Evolutionary conservation across 2,329 filamentous ascomycete species (phyloP).

Genomic region (Scortechinia acanthostroma): DNA sequence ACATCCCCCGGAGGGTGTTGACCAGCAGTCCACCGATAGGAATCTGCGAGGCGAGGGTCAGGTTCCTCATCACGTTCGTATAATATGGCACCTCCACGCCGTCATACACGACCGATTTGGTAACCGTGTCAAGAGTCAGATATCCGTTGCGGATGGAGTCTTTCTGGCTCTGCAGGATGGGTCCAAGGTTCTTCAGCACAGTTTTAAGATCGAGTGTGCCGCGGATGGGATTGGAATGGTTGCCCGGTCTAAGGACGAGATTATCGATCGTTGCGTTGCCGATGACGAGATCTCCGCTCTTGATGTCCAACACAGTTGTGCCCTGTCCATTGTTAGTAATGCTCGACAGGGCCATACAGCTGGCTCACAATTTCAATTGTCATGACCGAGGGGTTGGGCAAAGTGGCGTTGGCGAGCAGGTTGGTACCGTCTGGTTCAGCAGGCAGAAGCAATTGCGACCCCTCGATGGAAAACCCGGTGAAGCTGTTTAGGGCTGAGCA

Average conservation of each 20-base stretch:
- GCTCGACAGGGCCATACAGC: no score
- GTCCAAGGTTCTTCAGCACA: constrained; percentile 10
- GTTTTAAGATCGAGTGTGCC: constrained; percentile 12
- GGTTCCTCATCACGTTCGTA: background rate
- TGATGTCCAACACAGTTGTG: constrained; percentile 18
- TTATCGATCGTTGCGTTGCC: constrained; percentile 12
- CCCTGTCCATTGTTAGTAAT: constrained; percentile 9
- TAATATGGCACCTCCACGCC: background rate
- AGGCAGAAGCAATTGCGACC: constrained; percentile 7
- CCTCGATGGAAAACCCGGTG: constrained; percentile 7
- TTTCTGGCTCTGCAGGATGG: constrained; percentile 11
- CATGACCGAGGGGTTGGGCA: constrained; percentile 9
- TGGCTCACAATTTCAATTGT: constrained; percentile 4
- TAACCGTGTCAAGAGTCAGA: constrained; percentile 9
- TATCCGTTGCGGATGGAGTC: constrained; percentile 12
- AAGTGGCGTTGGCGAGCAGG: constrained; percentile 8
- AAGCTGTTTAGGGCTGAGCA: constrained; percentile 8
- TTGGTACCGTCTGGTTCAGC: constrained; percentile 11
- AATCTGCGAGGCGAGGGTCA: background rate
- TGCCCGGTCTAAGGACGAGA: constrained; percentile 15
- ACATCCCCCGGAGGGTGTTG: background rate
- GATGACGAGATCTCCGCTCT: constrained; percentile 11
- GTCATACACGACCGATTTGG: background rate
- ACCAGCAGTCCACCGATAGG: background rate
- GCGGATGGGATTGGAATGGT: constrained; percentile 14